Conservation (phyloP, 2,329 filamentous ascomycete genomes). For the Clathrospora elynae region DNA sequence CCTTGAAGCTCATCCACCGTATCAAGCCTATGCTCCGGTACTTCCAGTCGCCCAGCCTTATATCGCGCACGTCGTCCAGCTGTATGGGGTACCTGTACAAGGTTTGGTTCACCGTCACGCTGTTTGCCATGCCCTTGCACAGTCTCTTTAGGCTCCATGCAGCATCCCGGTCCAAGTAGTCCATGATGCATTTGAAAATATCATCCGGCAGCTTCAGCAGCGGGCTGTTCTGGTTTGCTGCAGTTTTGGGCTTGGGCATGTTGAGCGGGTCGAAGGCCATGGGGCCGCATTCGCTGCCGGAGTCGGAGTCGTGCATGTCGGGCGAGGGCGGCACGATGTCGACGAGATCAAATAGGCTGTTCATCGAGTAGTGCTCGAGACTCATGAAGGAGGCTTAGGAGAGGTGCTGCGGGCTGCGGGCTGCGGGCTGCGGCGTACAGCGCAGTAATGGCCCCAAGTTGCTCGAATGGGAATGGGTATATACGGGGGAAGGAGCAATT, state of each 20-base stretch:
- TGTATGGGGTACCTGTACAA: conserved; percentile 44
- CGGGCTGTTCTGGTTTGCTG: conserved; percentile 26
- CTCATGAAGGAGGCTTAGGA: conserved; percentile 15
- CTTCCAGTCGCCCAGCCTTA: conserved; percentile 44
- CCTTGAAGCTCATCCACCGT: conserved; percentile 41
- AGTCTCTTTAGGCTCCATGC: conserved; percentile 43
- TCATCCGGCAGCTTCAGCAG: conserved; percentile 44
- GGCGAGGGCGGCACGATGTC: conserved; percentile 30
- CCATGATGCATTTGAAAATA: conserved; percentile 45
- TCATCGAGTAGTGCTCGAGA: conserved; percentile 18
- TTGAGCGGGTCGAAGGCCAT: conserved; percentile 25
- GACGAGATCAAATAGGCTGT: conserved; percentile 27
- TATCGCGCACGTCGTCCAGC: conserved; percentile 37
- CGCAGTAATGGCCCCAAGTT: conserved; percentile 1
- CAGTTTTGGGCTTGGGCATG: conserved; percentile 20
- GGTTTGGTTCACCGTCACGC: conserved; percentile 37
- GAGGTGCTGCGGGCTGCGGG: too few relatives aligned
- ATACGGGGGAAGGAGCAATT: too few relatives aligned
- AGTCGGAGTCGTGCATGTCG: conserved; percentile 20
- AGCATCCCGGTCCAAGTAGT: conserved; percentile 42
- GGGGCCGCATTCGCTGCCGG: conserved; percentile 36
- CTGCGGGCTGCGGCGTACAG: conserved; percentile 10
- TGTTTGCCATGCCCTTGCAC: conserved; percentile 41
- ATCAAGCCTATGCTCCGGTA: conserved; percentile 33
- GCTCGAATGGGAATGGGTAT: background rate